Evolutionary conservation across 1,284 basidiomycete species (phyloP), one percentile per base, ranked within the genome.

Genomic region (Cryptococcus maquisensis): DNA sequence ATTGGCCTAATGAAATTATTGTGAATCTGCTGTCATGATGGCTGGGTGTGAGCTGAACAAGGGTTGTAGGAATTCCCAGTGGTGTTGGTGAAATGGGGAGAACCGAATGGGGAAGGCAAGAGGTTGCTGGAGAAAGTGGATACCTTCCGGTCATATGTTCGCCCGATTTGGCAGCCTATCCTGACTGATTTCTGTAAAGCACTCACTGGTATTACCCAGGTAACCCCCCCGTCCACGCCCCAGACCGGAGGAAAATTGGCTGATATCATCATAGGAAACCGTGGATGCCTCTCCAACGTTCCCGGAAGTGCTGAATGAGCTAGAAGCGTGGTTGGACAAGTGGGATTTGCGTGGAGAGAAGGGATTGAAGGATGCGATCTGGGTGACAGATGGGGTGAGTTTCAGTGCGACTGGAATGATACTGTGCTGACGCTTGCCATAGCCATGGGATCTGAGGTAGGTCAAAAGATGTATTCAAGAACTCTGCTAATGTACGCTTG

Each of bases 141-240:
- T 65, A 86, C 89, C 67, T 98, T 94, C 77, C 86, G 89, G 60
- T 86, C 84, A 59, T 96, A 88, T 71, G 91, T 97, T 42, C 83
- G 81, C 65, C 95, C 95, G 6, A 86, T 84, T 2, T 97, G 91
- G 88, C 80, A 82, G 46, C 92, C 93, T 0, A 78, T 75, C 46
- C 80, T 98, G 9, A 86, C 88, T 16, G 76, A 82, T 18, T 98
- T 96, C 71, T 98, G 94, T 74, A 88, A 81, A 4, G 75, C 83
- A 35, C 79, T 98, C 48, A 98, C 95, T 5, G 92, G 93, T 15
- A 93, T 98, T 54, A 86, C 85, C 15, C 94, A 98, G 81, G 90
- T 92, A 38, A n/a, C n/a, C 41, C 55, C 35, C 9, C 48, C 24
- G n/a, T 24, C 43, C 16, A 5, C 13, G 24, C 13, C 20, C n/a